Base-by-base conservation (phyloP, 2,329 filamentous ascomycete genomes). In the Sporothrix phasma region DNA sequence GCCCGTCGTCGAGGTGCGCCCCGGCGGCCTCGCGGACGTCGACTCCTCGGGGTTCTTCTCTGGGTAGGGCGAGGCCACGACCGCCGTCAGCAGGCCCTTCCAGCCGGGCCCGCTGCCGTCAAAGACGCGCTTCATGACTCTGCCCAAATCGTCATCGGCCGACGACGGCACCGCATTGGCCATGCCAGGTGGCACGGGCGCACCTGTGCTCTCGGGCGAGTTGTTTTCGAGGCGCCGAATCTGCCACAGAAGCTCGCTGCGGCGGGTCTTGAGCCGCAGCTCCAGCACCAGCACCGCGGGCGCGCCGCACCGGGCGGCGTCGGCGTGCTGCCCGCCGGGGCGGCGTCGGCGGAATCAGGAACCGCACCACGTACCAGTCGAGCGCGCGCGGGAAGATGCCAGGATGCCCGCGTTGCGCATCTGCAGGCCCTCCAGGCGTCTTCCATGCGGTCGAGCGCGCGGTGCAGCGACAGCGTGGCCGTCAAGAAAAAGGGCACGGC, bases 381-480 rank as follows among this genome's bases (percentile, higher is more conserved):
- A 85, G 73, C 1, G 80, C 76, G 66, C 81, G 78, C 64, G 81
- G 76, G 22, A 80, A 78, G 46, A 88, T 76, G 45, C 78, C 11
- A 86, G 75, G 3, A 71, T 73, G 13, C 79, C 81, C 61, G 79
- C 77, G 39, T 77, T 77, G 11, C 74, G 77, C 11, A 72, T 71
- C 24, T 75, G 70, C 3, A 79, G 67, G 39, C 72, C 69, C 13
- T 75, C 74, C 85, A 86, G 1, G 76, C 73, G 19, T 75, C 74
- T 68, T 89, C 85, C 24, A 92, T 79, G 41, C 76, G 75, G 66
- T 85, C 80, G 2, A 92, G 74, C 1, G 80, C 82, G 56, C 78
- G 79, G 19, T 90, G 76, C n/a, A 90, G 75, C 0, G 87, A 85
- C 4, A 91, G 79, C 6, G 88, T 87, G 22, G 80, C 73, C 1